Evolutionary conservation across 2,329 filamentous ascomycete species (phyloP).

Genomic region (Teratosphaeria pseudoeucalypti): DNA sequence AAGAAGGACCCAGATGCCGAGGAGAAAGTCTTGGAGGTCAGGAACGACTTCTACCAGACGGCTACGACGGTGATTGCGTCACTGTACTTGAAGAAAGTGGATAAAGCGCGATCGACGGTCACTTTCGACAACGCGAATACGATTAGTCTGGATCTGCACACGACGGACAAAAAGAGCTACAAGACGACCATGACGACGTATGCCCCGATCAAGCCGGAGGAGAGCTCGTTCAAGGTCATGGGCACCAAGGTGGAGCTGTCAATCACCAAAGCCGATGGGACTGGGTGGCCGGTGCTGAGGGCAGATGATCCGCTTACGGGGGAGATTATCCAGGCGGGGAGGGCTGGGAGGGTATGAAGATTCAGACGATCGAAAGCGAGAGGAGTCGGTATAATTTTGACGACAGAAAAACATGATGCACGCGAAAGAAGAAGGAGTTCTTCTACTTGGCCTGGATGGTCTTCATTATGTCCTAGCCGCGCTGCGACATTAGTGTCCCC

Average conservation of each 20-base stretch:
- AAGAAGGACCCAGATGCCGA: conserved; percentile 51
- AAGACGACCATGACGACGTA: conserved; percentile 64
- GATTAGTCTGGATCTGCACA: conserved; percentile 72
- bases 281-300: conserved; percentile 75
- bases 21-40: conserved; percentile 67
- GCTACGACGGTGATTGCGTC: conserved; percentile 73
- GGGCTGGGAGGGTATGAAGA: conserved; percentile 49
- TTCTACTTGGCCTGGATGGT: too few species aligned
- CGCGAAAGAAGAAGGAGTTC: background rate
- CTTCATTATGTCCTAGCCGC: too few species aligned
- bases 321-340: conserved; percentile 83
- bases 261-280: conserved; percentile 61
- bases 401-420: background rate
- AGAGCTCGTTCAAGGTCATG: conserved; percentile 69
- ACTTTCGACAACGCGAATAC: conserved; percentile 49
- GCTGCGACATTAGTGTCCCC: background rate
- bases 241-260: conserved; percentile 82
- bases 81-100: conserved; percentile 94
- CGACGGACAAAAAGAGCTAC: conserved; percentile 76
- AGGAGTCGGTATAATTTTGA: background rate
- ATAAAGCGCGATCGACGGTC: conserved; percentile 66
- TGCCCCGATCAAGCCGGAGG: conserved; percentile 61
- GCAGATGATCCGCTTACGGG: conserved; percentile 62
- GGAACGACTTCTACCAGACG: conserved; percentile 96
- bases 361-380: background rate